Evolutionary conservation across 805 yeast species (phyloP).

Genomic region (Yarrowia deformans): DNA sequence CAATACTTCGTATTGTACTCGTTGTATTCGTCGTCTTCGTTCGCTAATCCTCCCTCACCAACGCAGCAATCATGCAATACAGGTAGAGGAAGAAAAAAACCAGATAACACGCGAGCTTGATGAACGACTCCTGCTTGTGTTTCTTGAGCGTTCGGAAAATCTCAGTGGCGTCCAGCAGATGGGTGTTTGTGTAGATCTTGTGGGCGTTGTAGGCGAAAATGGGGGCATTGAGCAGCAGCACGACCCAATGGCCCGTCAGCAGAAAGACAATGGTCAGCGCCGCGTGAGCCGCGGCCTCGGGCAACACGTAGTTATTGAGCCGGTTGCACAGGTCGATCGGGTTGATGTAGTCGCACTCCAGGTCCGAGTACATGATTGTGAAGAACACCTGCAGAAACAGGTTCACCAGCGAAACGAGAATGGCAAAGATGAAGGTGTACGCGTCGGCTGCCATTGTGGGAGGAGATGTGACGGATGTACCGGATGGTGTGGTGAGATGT

Average conservation of each 20-base stretch:
- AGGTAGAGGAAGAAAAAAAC: constrained; percentile 93
- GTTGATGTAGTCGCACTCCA: constrained; percentile 87
- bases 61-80: constrained; percentile 94
- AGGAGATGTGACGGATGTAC: background rate
- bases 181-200: constrained; percentile 79
- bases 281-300: constrained; percentile 83
- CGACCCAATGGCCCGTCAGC: constrained; percentile 90
- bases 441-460: constrained; percentile 33
- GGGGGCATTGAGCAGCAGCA: constrained; percentile 75
- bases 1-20: too few relatives aligned
- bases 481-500: too few relatives aligned
- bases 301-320: constrained; percentile 82
- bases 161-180: constrained; percentile 94
- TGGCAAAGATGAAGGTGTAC: constrained; percentile 56
- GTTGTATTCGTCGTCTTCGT: too few relatives aligned
- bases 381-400: constrained; percentile 92
- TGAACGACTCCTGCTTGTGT: constrained; percentile 90
- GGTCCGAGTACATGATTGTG: constrained; percentile 93
- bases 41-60: constrained; percentile 69
- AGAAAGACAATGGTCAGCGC: constrained; percentile 72
- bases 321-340: constrained; percentile 96
- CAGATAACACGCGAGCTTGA: constrained; percentile 89
- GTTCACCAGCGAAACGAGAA: constrained; percentile 83
- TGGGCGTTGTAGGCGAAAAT: constrained; percentile 82
- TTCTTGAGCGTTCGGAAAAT: constrained; percentile 92